Conservation (phyloP, 2,329 filamentous ascomycete species). For the Nemania serpens region DNA sequence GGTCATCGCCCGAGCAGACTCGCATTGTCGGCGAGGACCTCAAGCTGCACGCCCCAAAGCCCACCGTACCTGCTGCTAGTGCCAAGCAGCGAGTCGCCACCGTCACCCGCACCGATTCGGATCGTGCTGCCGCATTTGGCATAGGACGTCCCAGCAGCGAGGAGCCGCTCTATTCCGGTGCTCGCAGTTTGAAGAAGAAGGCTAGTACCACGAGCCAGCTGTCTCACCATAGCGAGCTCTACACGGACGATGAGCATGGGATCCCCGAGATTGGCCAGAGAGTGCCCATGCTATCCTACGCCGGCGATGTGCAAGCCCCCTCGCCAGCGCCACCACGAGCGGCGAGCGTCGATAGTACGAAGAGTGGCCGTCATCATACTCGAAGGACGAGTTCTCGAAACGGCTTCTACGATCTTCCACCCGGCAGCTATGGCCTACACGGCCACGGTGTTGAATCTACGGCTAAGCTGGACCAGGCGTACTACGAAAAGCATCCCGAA, state of each 20-base stretch:
- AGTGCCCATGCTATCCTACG: constrained; percentile 90
- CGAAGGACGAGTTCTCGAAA: constrained; percentile 71
- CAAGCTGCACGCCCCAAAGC: constrained; percentile 86
- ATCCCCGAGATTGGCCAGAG: constrained; percentile 91
- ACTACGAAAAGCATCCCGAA: constrained; percentile 92
- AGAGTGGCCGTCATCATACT: constrained; percentile 60
- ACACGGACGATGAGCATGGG: constrained; percentile 76
- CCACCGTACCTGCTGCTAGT: constrained; percentile 78
- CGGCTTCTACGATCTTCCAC: constrained; percentile 71
- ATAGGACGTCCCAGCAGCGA: constrained; percentile 69
- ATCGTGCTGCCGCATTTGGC: constrained; percentile 80
- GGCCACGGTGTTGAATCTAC: constrained; percentile 77
- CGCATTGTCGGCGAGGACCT: constrained; percentile 79
- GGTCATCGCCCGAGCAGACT: constrained; percentile 68
- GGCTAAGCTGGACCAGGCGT: constrained; percentile 87
- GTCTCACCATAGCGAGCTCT: constrained; percentile 53
- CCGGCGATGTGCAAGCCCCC: constrained; percentile 94
- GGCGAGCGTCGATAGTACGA: constrained; percentile 43
- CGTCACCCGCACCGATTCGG: constrained; percentile 91
- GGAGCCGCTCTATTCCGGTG: constrained; percentile 54
- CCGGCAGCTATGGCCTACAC: constrained; percentile 91
- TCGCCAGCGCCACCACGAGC: constrained; percentile 71
- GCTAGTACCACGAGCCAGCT: constrained; percentile 59
- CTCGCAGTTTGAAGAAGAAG: constrained; percentile 63
- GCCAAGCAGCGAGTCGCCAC: constrained; percentile 82